Base-by-base conservation (phyloP, 306 rosid genomes). In the Castanea mollissima region DNA sequence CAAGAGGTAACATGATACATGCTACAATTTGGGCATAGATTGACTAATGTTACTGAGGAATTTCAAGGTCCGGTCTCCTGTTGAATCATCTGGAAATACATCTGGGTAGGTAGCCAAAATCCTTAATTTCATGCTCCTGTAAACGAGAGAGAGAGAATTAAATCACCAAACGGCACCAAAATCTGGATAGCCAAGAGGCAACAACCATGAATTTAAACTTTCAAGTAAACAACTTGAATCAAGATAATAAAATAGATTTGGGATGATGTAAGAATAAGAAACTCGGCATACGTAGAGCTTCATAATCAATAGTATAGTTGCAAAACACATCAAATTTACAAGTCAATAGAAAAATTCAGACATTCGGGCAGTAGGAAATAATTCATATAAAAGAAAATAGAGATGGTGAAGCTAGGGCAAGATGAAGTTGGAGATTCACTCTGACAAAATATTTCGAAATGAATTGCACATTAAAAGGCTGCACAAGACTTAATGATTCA, bases 41-140 rank as follows among this genome's bases (percentile, higher is more conserved):
- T 25, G 41, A 55, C 51, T 34, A 34, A 52, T 0, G 51, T 88
- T 78, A 92, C 79, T 77, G 86, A 0, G 99, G 98, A 82, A 86
- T 71, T 88, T 95, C 99, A 29, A 95, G 96, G 85, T 95, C 98
- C 10, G 99, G 98, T 74, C 89, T 59, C 74, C 69, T 2, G 38
- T 81, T 5, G 90, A 88, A 59, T 86, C 90, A 64, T 83, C 90
- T 27, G 94, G 91, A 85, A 93, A 93, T n/a, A 94, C 99, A 62
- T 93, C 97, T 6, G 99, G 99, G 82, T 93, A 93, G 23, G 90
- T 85, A 15, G 92, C 86, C 78, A 84, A 79, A 77, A 95, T 81
- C 86, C 87, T 92, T 6, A 93, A 91, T 86, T 91, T 93, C 93
- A 95, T 95, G 89, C 83, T 90, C 87, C 99, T 95, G 88, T 9